Evolutionary conservation across 192 early-diverging fungal genomes (phyloP), one percentile per base, ranked within the genome.

Genomic region (Diversispora epigaea): DNA sequence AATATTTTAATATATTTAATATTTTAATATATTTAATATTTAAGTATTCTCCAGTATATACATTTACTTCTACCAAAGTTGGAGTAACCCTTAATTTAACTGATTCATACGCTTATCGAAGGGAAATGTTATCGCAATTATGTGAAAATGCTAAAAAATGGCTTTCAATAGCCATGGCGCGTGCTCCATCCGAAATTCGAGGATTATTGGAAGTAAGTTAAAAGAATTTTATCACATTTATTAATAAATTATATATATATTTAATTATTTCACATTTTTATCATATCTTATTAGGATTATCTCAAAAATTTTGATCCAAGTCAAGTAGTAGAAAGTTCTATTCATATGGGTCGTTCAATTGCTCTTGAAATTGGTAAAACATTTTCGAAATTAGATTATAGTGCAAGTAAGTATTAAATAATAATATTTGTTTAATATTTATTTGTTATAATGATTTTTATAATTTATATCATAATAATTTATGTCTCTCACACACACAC

Each of bases 101-200:
- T 8, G 93, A 94, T 79, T 89, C 89, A 3, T 88, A 90, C 68
- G 65, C 81, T 32, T 92, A 94, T 74, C 91, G 92, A 57, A 86
- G 88, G 75, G 85, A 89, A 22, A 73, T 94, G 47, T 87, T 88
- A 49, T 79, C 84, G 17, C 82, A 79, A 46, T 84, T 92, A 43
- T 85, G 84, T 0, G 89, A 87, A 25, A 77, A 85, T 68, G 88
- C 89, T 39, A 86, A 80, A 44, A 87, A 85, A 72, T 94, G 93
- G 93, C 82, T 94, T 25, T 81, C 78, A 39, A 65, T 88, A 41
- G 82, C 86, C 25, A 86, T 90, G 52, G 79, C 82, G 10, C 85
- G 87, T 44, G 88, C 89, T 3, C 89, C 92, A 8, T 82, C 89
- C 71, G 92, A 94, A 80, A 82, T 92, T 14, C 87, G 88, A 72